Evolutionary conservation across 495 filamentous ascomycete genomes (phyloP), one percentile per base, ranked within the genome.

Genomic region (Podospora appendiculata): DNA sequence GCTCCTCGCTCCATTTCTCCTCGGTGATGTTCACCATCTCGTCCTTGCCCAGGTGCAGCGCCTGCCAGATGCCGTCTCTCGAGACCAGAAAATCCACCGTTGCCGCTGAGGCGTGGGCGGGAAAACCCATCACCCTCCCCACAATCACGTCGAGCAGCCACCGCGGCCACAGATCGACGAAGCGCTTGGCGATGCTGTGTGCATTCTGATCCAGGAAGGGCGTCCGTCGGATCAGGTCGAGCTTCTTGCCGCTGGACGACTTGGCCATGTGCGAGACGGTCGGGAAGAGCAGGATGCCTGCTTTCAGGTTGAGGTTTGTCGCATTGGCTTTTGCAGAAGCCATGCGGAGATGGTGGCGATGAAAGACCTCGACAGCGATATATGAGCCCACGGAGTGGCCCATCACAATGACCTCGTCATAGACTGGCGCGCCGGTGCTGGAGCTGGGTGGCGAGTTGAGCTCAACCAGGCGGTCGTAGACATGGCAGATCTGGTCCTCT

Each of bases 311-410:
- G 35, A 67, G 17, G 19, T 52, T 43, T 18, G 8, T 6, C 1
- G 35, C 33, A 10, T 58, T 41, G 10, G 41, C 52, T 16, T 41
- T 11, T 9, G 42, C 6, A 12, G 36, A 55, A 5, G 25, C 25
- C 36, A 38, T 11, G 36, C 9, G 32, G 5, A 53, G 18, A 47
- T 63, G 57, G 32, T 60, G 54, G 8, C 79, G 71, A 36, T 81
- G 69, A 32, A 89, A 72, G 8, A 88, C 63, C 67, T 93, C 88
- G 56, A 91, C 75, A n/a, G 80, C 65, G 8, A 95, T 85, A 62
- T 87, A 94, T 0, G 80, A 69, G 18, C 89, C 89, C 2, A 95
- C 87, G 0, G 88, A 92, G 63, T 95, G 89, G 0, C 88, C 89
- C 32, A 94, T 81, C 6, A 97, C 72, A 18, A 95, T 78, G 3